Conservation (phyloP, 1,284 basidiomycete species). For the Thecaphora thlaspeos region DNA sequence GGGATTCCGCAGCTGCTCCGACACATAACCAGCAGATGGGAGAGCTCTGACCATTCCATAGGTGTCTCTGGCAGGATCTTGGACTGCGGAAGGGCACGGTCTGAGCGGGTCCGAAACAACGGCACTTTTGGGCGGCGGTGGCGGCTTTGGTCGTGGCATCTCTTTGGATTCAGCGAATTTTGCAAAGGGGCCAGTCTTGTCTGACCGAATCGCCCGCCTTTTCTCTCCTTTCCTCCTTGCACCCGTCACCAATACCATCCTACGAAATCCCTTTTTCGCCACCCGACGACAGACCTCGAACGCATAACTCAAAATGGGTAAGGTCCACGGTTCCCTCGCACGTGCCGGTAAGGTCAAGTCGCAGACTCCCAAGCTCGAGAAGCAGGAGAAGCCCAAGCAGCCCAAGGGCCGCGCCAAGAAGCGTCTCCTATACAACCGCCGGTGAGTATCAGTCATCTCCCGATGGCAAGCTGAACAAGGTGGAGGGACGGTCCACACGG, state of each 20-base stretch:
- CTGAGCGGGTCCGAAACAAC: too few relatives aligned
- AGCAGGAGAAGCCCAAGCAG: constrained; percentile 96
- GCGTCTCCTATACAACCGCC: constrained; percentile 88
- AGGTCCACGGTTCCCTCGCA: constrained; percentile 98
- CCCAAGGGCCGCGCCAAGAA: constrained; percentile 96
- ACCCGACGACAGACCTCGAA: constrained; percentile 19
- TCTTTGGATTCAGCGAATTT: too few relatives aligned
- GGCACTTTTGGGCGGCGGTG: too few relatives aligned
- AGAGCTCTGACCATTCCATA: too few relatives aligned
- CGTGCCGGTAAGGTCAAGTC: constrained; percentile 99
- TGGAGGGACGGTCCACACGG: not conserved
- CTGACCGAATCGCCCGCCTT: not conserved
- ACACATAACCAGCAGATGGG: too few relatives aligned
- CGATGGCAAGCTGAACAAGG: not conserved
- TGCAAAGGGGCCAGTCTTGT: too few relatives aligned
- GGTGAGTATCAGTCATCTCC: constrained; percentile 63
- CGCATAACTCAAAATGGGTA: constrained; percentile 61
- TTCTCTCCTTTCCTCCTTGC: too few relatives aligned
- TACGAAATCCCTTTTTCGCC: not conserved
- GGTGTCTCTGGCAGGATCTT: too few relatives aligned
- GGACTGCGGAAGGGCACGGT: too few relatives aligned
- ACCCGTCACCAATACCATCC: too few relatives aligned
- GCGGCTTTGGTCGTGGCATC: too few relatives aligned
- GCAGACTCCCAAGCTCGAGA: constrained; percentile 85
- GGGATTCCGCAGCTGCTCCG: too few relatives aligned